Base-by-base conservation (phyloP, 331 rosid genomes). In the Pyrus hybrid region DNA sequence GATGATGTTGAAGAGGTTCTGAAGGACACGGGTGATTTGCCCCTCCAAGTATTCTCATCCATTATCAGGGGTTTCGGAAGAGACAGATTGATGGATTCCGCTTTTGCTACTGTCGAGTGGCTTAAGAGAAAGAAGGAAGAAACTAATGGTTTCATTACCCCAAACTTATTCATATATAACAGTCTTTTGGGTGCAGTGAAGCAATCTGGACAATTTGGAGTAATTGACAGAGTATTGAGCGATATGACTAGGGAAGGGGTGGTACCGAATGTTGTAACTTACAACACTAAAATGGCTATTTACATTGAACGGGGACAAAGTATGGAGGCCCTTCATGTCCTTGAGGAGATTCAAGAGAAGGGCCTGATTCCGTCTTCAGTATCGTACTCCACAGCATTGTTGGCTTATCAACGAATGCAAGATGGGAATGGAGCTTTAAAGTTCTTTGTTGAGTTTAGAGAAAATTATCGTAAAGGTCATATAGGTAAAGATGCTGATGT, bases 31-130 rank as follows among this genome's bases (percentile, higher is more conserved):
- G 96, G 86, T 33, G 87, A 83, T 9, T 83, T 92, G 84, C 99
- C 97, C 60, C 96, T 81, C 80, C 88, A 89, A 82, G 97, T 95
- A 64, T 95, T 75, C 83, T 92, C 97, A 13, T 84, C 99, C 29
- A 62, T 92, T 70, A 85, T 95, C 26, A 83, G 87, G 68, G 91
- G 97, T 83, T 87, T 92, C 80, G 97, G 99, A 41, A 89, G 77
- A 74, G 97, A 90, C 47, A 90, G 88, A 86, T 79, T 80, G 76
- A 76, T 89, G 84, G 86, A 84, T 72, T 82, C 96, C 8, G 99
- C 96, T 4, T 57, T 89, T 77, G 80, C 91, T 84, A 81, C 88
- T 79, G 84, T 87, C 18, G 78, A 84, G 28, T 92, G 97, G 96
- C 86, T 95, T 78, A 92, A 92, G 87, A 94, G 83, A 82, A 90